Evolutionary conservation across 2,329 filamentous ascomycete species (phyloP).

Genomic region (Aaosphaeria arxii): DNA sequence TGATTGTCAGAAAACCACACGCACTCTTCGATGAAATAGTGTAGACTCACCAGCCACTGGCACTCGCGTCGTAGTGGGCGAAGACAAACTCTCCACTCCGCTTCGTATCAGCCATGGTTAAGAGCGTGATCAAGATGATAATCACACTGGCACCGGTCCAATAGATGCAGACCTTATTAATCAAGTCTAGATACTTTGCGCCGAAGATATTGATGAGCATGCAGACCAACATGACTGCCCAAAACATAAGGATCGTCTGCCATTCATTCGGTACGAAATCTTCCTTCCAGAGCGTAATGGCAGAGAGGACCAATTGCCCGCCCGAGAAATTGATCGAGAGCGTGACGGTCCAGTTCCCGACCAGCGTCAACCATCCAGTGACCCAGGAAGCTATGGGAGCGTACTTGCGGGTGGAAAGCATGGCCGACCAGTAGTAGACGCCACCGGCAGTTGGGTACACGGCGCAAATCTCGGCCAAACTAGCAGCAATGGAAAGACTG

Average conservation of each 20-base stretch:
- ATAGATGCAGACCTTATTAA: slow-evolving; percentile 71
- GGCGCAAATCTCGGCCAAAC: slow-evolving; percentile 71
- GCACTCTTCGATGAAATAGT: neutral
- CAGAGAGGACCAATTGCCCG: slow-evolving; percentile 65
- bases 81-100: slow-evolving; percentile 65
- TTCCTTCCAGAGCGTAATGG: slow-evolving; percentile 68
- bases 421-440: slow-evolving; percentile 69
- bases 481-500: slow-evolving; percentile 65
- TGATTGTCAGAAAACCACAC: neutral
- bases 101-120: slow-evolving; percentile 58
- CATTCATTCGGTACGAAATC: slow-evolving; percentile 65
- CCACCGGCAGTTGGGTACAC: slow-evolving; percentile 75
- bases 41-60: slow-evolving; percentile 56
- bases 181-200: slow-evolving; percentile 60
- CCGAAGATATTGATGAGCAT: slow-evolving; percentile 64
- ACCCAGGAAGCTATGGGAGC: slow-evolving; percentile 67
- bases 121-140: slow-evolving; percentile 65
- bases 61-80: slow-evolving; percentile 63
- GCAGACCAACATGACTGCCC: slow-evolving; percentile 66
- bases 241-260: slow-evolving; percentile 70
- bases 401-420: slow-evolving; percentile 64
- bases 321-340: slow-evolving; percentile 68
- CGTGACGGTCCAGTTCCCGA: slow-evolving; percentile 71
- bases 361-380: slow-evolving; percentile 68
- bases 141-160: slow-evolving; percentile 67